Conservation (phyloP, 371 early-diverging fungal genomes). For the Saksenaea vasiformis region DNA sequence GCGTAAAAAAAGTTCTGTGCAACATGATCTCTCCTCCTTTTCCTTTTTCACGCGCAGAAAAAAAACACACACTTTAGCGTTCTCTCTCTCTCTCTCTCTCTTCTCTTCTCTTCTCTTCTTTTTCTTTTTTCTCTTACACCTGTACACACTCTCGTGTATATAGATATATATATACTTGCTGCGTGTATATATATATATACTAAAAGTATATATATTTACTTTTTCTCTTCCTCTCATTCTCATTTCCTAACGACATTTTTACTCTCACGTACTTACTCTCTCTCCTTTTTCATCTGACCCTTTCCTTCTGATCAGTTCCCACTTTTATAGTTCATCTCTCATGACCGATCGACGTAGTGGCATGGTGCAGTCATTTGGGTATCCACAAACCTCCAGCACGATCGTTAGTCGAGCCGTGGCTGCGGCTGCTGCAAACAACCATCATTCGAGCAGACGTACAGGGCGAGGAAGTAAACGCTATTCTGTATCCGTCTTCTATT, state of each 20-base stretch:
- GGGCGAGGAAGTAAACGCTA: conserved; percentile 64
- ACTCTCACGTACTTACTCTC: conserved; percentile 1
- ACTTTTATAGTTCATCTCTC: conserved; percentile 2
- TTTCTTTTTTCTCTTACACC: background rate
- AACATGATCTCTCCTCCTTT: conserved; percentile 4
- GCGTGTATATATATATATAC: background rate
- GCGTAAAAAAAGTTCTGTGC: conserved; percentile 4
- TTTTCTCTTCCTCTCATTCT: background rate
- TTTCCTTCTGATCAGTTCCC: background rate
- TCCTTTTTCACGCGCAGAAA: background rate
- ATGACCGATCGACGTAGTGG: conserved; percentile 51
- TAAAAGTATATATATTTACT: background rate
- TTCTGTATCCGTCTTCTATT: conserved; percentile 88
- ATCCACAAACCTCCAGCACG: conserved; percentile 31
- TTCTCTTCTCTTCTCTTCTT: background rate
- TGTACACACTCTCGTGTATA: background rate
- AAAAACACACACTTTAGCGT: background rate
- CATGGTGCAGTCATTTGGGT: conserved; percentile 42
- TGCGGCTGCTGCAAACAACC: conserved; percentile 50
- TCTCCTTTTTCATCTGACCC: background rate
- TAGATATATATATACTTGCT: background rate
- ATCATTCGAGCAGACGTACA: conserved; percentile 35
- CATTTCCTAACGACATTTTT: background rate
- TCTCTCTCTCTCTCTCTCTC: background rate
- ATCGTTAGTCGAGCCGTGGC: conserved; percentile 48